Base-by-base conservation (phyloP, 2,329 filamentous ascomycete species). In the Sporothrix variecibatus region DNA sequence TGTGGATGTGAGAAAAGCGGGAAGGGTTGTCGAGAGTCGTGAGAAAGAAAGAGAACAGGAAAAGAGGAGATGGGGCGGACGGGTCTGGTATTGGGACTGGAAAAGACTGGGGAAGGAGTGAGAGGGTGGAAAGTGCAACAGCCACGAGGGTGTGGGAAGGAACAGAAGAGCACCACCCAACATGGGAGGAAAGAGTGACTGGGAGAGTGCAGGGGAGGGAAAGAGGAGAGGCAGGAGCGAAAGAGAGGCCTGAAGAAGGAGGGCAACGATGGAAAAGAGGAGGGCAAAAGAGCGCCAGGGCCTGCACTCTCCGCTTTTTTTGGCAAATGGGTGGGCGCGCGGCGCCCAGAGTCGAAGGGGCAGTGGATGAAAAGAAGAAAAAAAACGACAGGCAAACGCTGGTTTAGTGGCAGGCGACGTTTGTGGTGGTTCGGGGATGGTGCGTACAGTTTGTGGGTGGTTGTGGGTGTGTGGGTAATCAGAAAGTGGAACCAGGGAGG, bases 1-100 rank as follows among this genome's bases (percentile, higher is more conserved):
- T 67, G 62, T 43, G n/a, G 62, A 67, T 60, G 62, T 28, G 70
- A 72, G 70, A 62, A 56, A 73, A 73, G 64, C 58, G 64, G 64
- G 38, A 67, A n/a, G 46, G 53, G 60, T 56, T 67, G 58, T 73
- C 23, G 49, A 65, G 12, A 67, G 64, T 49, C 23, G 67, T 38
- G 31, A 40, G 40, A 58, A 28, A 28, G 12, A 38, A n/a, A 71
- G 51, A 56, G 51, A 20, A 40, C 20, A n/a, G 28, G n/a, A 43
- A 49, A 46, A 69, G 67, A 68, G 51, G 71, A 73, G 62, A 68
- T 43, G 58, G 49, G n/a, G 38, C 40, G 60, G 43, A 31, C 11
- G 34, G 67, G 56, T 26, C 38, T 58, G n/a, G 26, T 28, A 53
- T 43, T 67, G 62, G 62, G 58, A 65, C 20, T 49, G 64, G 64